Evolutionary conservation across 179 eudicot species (phyloP).

Genomic region (Dionaea muscipula): DNA sequence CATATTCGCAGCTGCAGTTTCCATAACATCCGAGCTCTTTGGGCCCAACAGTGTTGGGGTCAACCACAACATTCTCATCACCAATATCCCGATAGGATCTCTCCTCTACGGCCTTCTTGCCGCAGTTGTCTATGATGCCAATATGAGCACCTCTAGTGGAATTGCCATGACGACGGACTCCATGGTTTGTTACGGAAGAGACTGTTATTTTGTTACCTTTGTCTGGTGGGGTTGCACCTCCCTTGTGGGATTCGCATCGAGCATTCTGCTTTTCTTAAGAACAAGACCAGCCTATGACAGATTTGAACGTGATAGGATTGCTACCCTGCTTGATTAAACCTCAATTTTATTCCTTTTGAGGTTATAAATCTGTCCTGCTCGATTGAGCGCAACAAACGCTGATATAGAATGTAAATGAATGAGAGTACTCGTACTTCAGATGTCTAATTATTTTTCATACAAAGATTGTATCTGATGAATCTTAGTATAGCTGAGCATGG

Average conservation of each 20-base stretch:
- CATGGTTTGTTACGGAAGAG: constrained; percentile 55
- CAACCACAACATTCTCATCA: constrained; percentile 42
- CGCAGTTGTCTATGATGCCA: constrained; percentile 40
- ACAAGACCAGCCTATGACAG: constrained; percentile 56
- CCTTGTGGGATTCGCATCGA: constrained; percentile 43
- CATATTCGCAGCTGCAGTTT: constrained; percentile 83
- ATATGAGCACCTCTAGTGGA: constrained; percentile 19
- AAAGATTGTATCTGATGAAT: too few relatives aligned
- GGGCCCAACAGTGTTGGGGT: constrained; percentile 38
- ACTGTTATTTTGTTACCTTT: constrained; percentile 68
- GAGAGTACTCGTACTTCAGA: too few relatives aligned
- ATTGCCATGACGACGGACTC: constrained; percentile 23
- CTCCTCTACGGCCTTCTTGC: constrained; percentile 63
- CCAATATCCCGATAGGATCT: constrained; percentile 43
- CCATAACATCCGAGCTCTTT: constrained; percentile 51
- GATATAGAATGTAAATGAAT: too few relatives aligned
- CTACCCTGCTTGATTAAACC: constrained; percentile 13
- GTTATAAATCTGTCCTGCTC: too few relatives aligned
- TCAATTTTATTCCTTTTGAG: too few relatives aligned
- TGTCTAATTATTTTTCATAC: too few relatives aligned
- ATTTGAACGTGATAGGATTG: constrained; percentile 39
- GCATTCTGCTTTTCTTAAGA: constrained; percentile 56
- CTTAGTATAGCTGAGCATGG: too few relatives aligned
- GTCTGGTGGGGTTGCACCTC: constrained; percentile 67
- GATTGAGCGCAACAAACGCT: too few relatives aligned